These are phyloP conservation scores for Aspergillus sp. DNA, from an alignment of 2,329 filamentous ascomycete species.

Conservation along the genomic window DNA sequence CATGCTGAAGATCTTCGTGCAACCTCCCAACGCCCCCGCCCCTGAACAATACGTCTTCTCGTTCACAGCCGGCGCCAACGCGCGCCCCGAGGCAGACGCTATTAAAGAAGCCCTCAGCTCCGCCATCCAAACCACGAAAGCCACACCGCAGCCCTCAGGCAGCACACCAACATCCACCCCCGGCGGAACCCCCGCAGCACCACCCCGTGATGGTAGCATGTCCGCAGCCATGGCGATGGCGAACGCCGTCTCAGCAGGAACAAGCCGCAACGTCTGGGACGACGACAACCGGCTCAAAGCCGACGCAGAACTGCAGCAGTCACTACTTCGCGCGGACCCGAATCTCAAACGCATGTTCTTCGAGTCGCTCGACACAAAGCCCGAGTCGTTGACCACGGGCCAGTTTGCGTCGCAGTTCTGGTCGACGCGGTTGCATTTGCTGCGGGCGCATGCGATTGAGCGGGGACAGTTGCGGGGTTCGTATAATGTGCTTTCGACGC, in stretches of 20 bases:
- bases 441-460: constrained; percentile 87
- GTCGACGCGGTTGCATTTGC: constrained; percentile 76
- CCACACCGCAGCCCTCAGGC: constrained; percentile 15
- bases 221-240: constrained; percentile 74
- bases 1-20: constrained; percentile 86
- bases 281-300: constrained; percentile 71
- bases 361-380: constrained; percentile 75
- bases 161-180: not conserved
- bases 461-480: constrained; percentile 76
- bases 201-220: constrained; percentile 37
- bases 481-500: constrained; percentile 87
- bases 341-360: constrained; percentile 76
- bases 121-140: constrained; percentile 65
- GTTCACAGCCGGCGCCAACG: constrained; percentile 71
- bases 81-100: constrained; percentile 74
- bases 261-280: constrained; percentile 59
- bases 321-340: constrained; percentile 73
- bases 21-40: constrained; percentile 38
- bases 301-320: constrained; percentile 79
- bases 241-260: constrained; percentile 52
- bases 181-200: constrained; percentile 17
- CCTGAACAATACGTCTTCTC: constrained; percentile 74
- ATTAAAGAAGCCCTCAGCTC: constrained; percentile 76
- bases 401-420: constrained; percentile 92
- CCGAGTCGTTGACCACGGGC: constrained; percentile 69